Conservation (phyloP, 1,139 yeast genomes). For the Hemisphaericaspora subhashii region DNA sequence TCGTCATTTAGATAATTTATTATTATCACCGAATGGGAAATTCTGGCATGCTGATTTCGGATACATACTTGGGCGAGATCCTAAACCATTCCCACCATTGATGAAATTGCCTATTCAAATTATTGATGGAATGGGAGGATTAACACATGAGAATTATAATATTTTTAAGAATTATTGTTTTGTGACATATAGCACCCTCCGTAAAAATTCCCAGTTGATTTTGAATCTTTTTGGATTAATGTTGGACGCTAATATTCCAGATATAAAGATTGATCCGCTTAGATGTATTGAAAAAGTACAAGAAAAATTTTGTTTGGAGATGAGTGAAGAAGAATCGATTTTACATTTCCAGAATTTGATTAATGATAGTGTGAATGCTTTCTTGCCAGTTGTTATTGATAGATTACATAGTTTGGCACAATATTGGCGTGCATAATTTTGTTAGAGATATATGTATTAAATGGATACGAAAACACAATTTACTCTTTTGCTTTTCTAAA, state of each 20-base stretch:
- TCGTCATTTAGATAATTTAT: slow-evolving; percentile 87
- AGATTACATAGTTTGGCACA: slow-evolving; percentile 94
- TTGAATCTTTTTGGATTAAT: slow-evolving; percentile 88
- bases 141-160: slow-evolving; percentile 78
- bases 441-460: neutral
- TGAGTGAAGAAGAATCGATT: slow-evolving; percentile 95
- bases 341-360: slow-evolving; percentile 90
- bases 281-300: slow-evolving; percentile 85
- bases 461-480: too few species aligned
- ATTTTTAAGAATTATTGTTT: slow-evolving; percentile 91
- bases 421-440: slow-evolving; percentile 81
- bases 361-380: slow-evolving; percentile 90
- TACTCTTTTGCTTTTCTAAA: too few species aligned
- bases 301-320: slow-evolving; percentile 88
- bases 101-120: slow-evolving; percentile 97
- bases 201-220: slow-evolving; percentile 87
- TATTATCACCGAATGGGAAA: slow-evolving; percentile 72
- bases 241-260: slow-evolving; percentile 94
- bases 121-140: slow-evolving; percentile 97
- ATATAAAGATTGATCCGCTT: slow-evolving; percentile 69
- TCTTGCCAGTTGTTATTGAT: slow-evolving; percentile 92
- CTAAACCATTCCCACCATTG: slow-evolving; percentile 97
- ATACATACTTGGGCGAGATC: slow-evolving; percentile 92
- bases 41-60: slow-evolving; percentile 98
- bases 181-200: slow-evolving; percentile 85